phyloP scores from a whole-genome alignment of 306 rosid species.

The Glycine soja region DNA sequence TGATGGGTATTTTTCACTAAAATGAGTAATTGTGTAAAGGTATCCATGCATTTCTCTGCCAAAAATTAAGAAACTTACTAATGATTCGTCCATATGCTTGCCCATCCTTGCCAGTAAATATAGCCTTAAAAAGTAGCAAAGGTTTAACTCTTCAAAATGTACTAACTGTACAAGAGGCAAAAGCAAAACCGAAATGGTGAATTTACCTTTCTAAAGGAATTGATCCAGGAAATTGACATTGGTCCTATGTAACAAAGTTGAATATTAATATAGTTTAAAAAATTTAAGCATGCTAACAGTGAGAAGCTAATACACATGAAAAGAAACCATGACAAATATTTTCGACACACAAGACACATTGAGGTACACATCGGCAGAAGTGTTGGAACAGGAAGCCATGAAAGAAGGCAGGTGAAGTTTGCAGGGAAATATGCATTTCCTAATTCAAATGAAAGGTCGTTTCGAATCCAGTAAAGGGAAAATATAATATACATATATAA shows the following conservation, averaged over 20 bases:
- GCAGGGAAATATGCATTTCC: background rate
- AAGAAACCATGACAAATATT: constrained; percentile 22
- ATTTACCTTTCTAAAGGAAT: constrained; percentile 73
- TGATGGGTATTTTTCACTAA: background rate
- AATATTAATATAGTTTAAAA: constrained; percentile 38
- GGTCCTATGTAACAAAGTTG: constrained; percentile 61
- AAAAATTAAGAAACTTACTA: constrained; percentile 58
- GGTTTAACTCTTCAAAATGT: constrained; percentile 40
- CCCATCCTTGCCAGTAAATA: constrained; percentile 69
- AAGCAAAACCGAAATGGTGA: constrained; percentile 4
- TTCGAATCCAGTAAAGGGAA: constrained; percentile 23
- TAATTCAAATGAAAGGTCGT: background rate
- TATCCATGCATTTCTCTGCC: constrained; percentile 21
- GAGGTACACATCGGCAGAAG: constrained; percentile 11
- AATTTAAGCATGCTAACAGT: constrained; percentile 12
- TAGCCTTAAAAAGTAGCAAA: constrained; percentile 56
- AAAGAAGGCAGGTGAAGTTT: constrained; percentile 24
- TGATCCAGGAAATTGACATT: constrained; percentile 73
- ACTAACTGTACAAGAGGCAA: constrained; percentile 18
- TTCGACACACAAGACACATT: constrained; percentile 1
- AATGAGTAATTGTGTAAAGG: constrained; percentile 11
- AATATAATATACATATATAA: background rate
- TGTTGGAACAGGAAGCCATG: constrained; percentile 33
- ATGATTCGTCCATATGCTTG: constrained; percentile 74
- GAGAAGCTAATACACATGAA: constrained; percentile 24